Evolutionary conservation across 352 stramenopile genomes (phyloP).

Genomic region (Bremia lactucae): DNA sequence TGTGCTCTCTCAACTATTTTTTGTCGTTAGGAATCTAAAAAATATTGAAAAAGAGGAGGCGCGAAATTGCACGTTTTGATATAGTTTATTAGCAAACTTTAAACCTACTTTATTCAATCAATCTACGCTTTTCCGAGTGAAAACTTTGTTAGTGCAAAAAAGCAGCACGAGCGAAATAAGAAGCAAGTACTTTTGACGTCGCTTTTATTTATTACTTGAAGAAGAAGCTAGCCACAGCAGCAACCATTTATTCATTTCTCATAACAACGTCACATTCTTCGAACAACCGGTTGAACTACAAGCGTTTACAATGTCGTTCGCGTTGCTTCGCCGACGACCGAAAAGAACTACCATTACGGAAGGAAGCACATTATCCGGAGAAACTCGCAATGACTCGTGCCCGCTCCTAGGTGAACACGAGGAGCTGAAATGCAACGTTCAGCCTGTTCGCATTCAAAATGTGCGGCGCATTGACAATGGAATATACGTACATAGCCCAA

Average conservation of each 20-base stretch:
- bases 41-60: too few species aligned
- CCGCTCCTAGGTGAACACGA: slow-evolving; percentile 17
- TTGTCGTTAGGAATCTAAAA: too few species aligned
- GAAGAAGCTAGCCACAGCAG: neutral
- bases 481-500: slow-evolving; percentile 2
- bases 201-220: too few species aligned
- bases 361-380: neutral
- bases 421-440: neutral
- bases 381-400: slow-evolving; percentile 8
- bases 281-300: neutral
- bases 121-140: too few species aligned
- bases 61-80: too few species aligned
- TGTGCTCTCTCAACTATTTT: too few species aligned
- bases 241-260: neutral
- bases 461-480: slow-evolving; percentile 22
- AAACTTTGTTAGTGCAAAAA: neutral
- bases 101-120: too few species aligned
- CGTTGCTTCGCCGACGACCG: slow-evolving; percentile 1
- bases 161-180: slow-evolving; percentile 12
- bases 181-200: slow-evolving; percentile 13
- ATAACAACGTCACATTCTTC: neutral
- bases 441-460: slow-evolving; percentile 10
- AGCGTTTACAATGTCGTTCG: slow-evolving; percentile 6
- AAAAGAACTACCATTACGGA: neutral
- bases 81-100: too few species aligned